A percentile compares a stretch with the other conserved stretches of the same genome.
phyloP scores from a whole-genome alignment of 495 filamentous ascomycete species.

The Letharia columbiana region DNA sequence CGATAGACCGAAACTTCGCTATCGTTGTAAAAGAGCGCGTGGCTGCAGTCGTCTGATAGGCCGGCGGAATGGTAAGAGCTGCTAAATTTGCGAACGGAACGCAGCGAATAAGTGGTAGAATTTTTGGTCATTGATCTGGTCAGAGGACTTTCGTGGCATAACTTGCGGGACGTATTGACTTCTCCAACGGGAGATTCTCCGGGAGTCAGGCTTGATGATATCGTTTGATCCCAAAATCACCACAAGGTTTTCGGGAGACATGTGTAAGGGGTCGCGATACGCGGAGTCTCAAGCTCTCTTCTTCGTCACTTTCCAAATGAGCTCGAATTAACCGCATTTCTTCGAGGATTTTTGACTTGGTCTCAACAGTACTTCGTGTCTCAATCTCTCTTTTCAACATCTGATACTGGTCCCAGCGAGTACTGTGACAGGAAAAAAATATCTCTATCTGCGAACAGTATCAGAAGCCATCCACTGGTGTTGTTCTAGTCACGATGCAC shows the following conservation, averaged over 20 bases:
- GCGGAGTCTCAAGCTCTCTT: neutral
- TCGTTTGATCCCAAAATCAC: neutral
- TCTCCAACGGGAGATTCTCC: neutral
- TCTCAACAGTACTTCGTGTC: neutral
- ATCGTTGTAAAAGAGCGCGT: slow-evolving; percentile 3
- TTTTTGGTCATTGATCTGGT: neutral
- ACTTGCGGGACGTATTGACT: neutral
- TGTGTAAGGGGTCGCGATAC: neutral
- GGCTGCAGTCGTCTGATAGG: neutral
- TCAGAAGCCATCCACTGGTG: neutral
- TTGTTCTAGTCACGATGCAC: too few relatives aligned
- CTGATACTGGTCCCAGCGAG: neutral
- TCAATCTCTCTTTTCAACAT: neutral
- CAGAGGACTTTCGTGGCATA: neutral
- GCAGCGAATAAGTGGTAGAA: neutral
- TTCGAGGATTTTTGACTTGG: neutral
- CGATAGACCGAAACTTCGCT: neutral
- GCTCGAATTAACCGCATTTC: neutral
- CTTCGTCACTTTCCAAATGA: slow-evolving; percentile 1
- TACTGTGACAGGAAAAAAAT: neutral
- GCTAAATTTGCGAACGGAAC: neutral
- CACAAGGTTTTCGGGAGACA: neutral
- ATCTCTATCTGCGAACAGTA: neutral
- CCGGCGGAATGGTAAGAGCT: neutral
- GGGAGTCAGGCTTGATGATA: neutral